Percentiles rank a stretch among this genome's conserved stretches.
These are phyloP conservation scores for Termitomyces sp. DNA, from an alignment of 1,284 basidiomycete genomes.

Conservation along the genomic window DNA sequence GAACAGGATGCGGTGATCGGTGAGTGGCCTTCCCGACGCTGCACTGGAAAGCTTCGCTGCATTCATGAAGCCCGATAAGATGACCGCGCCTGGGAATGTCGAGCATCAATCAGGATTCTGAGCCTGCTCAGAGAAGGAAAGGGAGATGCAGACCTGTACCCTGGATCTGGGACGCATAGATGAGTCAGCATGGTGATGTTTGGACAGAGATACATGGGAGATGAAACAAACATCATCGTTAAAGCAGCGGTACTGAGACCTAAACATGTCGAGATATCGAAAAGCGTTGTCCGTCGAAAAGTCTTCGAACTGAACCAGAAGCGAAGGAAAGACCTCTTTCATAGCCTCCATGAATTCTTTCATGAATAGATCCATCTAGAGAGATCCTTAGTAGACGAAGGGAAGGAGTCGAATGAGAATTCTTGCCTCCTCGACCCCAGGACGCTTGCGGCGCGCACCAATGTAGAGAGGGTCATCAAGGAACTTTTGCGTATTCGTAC, in stretches of 20 bases:
- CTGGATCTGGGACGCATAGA: conserved; percentile 41
- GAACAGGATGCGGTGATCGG: conserved; percentile 78
- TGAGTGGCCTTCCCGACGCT: conserved; percentile 54
- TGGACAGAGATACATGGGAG: conserved; percentile 3
- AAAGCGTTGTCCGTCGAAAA: conserved; percentile 78
- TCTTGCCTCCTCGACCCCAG: conserved; percentile 42
- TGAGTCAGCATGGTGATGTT: conserved; percentile 8
- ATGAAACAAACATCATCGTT: conserved; percentile 65
- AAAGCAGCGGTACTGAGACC: conserved; percentile 61
- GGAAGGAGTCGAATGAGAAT: not conserved
- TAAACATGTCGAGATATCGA: conserved; percentile 63
- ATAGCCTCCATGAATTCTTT: conserved; percentile 78
- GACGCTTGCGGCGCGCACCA: conserved; percentile 59
- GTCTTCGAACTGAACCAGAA: conserved; percentile 81
- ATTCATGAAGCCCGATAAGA: conserved; percentile 76
- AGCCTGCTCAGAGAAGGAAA: not conserved
- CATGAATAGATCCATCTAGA: conserved; percentile 72
- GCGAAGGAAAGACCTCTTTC: conserved; percentile 61
- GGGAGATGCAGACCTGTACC: conserved; percentile 37
- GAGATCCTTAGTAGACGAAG: not conserved
- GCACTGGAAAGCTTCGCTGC: conserved; percentile 64
- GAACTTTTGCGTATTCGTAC: conserved; percentile 73
- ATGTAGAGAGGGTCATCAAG: conserved; percentile 81
- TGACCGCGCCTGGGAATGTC: conserved; percentile 55
- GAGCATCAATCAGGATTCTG: conserved; percentile 7